phyloP scores from a whole-genome alignment of 1,284 basidiomycete species.

The Rhodofomes roseus region DNA sequence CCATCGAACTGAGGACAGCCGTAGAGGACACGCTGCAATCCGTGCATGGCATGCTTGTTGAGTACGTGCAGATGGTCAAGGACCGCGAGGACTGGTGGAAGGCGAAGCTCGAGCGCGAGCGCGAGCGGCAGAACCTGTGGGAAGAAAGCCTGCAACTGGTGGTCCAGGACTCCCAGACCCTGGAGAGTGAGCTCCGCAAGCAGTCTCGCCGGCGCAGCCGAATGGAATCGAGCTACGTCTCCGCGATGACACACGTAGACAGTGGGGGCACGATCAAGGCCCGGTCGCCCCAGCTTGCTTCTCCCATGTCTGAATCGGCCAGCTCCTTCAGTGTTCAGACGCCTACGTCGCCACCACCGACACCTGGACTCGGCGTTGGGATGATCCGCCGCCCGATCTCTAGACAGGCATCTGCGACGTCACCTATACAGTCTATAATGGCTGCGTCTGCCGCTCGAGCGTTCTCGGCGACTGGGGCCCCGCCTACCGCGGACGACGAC shows the following conservation, averaged over 20 bases:
- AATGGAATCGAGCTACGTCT: conserved; percentile 30
- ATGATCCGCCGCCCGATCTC: neutral
- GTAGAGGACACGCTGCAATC: conserved; percentile 61
- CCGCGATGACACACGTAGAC: conserved; percentile 13
- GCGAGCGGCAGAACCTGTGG: conserved; percentile 79
- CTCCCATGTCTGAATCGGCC: neutral
- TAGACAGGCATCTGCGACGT: conserved; percentile 5
- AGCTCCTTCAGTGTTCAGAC: neutral
- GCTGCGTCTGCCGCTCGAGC: conserved; percentile 8
- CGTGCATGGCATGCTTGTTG: conserved; percentile 58
- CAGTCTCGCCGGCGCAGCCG: conserved; percentile 57
- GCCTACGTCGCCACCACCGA: neutral
- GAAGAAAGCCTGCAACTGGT: conserved; percentile 89
- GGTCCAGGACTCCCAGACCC: conserved; percentile 81
- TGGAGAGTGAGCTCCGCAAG: conserved; percentile 77
- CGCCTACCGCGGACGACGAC: conserved; percentile 18
- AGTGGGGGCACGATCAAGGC: conserved; percentile 7
- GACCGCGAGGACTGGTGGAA: conserved; percentile 85
- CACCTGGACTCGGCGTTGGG: neutral
- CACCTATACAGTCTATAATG: conserved; percentile 8
- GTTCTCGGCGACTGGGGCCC: conserved; percentile 4
- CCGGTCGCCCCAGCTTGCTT: conserved; percentile 3
- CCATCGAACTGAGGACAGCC: conserved; percentile 51
- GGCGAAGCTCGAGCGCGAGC: conserved; percentile 60
- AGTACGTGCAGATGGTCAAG: conserved; percentile 71